phyloP scores from a whole-genome alignment of 2,329 filamentous ascomycete genomes.

The Phoma sp. region DNA sequence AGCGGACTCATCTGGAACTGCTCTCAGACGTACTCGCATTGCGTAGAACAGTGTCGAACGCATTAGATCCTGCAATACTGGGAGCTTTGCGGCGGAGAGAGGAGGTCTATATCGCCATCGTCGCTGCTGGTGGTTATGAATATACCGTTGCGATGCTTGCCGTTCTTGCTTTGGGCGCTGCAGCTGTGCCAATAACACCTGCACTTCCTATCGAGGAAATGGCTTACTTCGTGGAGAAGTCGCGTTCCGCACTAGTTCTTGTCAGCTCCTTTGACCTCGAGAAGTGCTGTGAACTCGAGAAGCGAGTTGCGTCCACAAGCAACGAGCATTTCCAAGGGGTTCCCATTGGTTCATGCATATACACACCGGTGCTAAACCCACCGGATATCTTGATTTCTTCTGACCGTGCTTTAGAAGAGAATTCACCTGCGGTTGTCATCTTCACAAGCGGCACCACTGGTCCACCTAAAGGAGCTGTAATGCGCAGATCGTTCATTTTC shows the following conservation, averaged over 20 bases:
- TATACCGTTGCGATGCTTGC: slow-evolving; percentile 57
- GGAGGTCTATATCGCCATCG: slow-evolving; percentile 53
- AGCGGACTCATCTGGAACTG: slow-evolving; percentile 51
- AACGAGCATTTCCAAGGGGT: slow-evolving; percentile 46
- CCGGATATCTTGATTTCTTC: slow-evolving; percentile 50
- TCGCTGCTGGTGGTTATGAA: slow-evolving; percentile 56
- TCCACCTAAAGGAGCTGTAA: slow-evolving; percentile 54
- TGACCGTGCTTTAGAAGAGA: slow-evolving; percentile 49
- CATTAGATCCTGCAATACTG: slow-evolving; percentile 34
- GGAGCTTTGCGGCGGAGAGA: slow-evolving; percentile 40
- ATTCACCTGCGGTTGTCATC: slow-evolving; percentile 51
- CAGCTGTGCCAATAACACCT: slow-evolving; percentile 54
- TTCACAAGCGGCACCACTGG: slow-evolving; percentile 57
- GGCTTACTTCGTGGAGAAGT: slow-evolving; percentile 53
- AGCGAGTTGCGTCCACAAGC: slow-evolving; percentile 32
- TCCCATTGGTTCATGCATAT: slow-evolving; percentile 45
- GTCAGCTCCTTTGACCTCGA: slow-evolving; percentile 44
- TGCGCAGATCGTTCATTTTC: slow-evolving; percentile 51
- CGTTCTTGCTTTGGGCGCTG: slow-evolving; percentile 55
- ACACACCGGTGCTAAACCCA: slow-evolving; percentile 35
- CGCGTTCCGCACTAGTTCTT: slow-evolving; percentile 47
- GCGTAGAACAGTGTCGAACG: slow-evolving; percentile 46
- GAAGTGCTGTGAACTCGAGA: slow-evolving; percentile 35
- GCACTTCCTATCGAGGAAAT: slow-evolving; percentile 53
- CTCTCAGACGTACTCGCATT: slow-evolving; percentile 54